Base-by-base conservation (phyloP, 1,139 yeast species). In the Arxiozyma telluris region DNA sequence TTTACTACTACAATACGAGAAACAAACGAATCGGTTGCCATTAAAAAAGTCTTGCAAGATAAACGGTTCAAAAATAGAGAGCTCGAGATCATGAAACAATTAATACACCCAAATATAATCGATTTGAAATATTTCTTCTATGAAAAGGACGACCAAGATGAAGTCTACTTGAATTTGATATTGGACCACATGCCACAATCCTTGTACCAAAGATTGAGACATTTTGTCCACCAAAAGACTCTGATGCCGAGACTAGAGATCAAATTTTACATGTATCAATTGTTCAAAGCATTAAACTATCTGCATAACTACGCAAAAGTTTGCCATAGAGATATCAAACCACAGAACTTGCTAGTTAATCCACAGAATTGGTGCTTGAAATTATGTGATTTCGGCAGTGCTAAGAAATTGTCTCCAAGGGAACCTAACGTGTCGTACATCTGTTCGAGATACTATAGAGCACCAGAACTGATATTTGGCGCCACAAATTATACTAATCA, bases 381-480 rank as follows among this genome's bases (percentile, higher is more conserved):
- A 72, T 80, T 93, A 51, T 93, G 98, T 72, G 98, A 93, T 73
- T 93, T 93, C 71, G 98, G 98, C n/a, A 83, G 94, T n/a, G 98
- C 98, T 38, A 93, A 93, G 71, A 85, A 87, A 55, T 78, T 93
- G 57, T 87, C 86, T 51, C 94, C 96, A 8, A 78, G 80, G 18
- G 98, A 93, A 71, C 96, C 96, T 47, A 91, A 91, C 68, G 98
- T 93, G 39, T 86, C 96, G 15, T 93, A 93, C 71, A 93, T 93
- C 56, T 93, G 98, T 71, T 91, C 98, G 30, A 80, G 98, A 65
- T 93, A 91, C 73, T 93, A 93, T 73, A 79, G 98, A 58, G 98
- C 98, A 12, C 96, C 96, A 1, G 96, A 88, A 70, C 78, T 88
- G 64, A 88, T 88, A 56, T 89, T 88, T 71, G 96, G 96, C 23